Evolutionary conservation across 1,139 yeast species (phyloP).

Genomic region (Geotrichum candidum): DNA sequence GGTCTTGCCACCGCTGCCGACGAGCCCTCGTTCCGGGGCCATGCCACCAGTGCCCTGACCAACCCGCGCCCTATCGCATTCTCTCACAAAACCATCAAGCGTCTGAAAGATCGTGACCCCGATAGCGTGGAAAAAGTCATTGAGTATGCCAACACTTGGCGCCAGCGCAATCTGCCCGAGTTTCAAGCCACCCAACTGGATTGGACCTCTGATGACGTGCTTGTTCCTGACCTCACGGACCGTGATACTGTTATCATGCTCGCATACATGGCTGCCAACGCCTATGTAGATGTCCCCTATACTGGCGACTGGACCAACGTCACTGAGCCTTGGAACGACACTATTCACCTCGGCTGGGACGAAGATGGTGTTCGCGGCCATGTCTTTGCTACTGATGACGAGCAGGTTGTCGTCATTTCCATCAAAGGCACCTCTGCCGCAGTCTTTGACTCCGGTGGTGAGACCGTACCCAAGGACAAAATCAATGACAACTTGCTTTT

Average conservation of each 20-base stretch:
- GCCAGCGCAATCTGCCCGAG: conserved; percentile 18
- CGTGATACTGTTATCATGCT: conserved; percentile 63
- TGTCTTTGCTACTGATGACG: conserved; percentile 64
- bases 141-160: conserved; percentile 44
- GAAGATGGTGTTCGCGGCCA: conserved; percentile 85
- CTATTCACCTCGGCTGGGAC: conserved; percentile 70
- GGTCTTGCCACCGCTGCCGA: conserved; percentile 3
- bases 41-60: conserved; percentile 6
- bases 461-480: conserved; percentile 76
- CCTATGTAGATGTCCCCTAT: conserved; percentile 73
- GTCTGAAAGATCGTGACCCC: conserved; percentile 57
- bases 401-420: conserved; percentile 65
- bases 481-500: conserved; percentile 81
- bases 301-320: conserved; percentile 90
- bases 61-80: background rate
- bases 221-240: conserved; percentile 71
- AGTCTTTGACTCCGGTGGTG: conserved; percentile 67
- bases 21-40: background rate
- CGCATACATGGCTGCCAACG: conserved; percentile 86
- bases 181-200: conserved; percentile 23
- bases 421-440: conserved; percentile 93
- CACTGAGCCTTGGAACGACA: conserved; percentile 49
- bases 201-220: conserved; percentile 34
- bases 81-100: conserved; percentile 33
- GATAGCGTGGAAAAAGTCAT: conserved; percentile 61